These are phyloP conservation scores for Solanum peruvianum DNA, from an alignment of 257 asterid genomes.

Conservation along the genomic window DNA sequence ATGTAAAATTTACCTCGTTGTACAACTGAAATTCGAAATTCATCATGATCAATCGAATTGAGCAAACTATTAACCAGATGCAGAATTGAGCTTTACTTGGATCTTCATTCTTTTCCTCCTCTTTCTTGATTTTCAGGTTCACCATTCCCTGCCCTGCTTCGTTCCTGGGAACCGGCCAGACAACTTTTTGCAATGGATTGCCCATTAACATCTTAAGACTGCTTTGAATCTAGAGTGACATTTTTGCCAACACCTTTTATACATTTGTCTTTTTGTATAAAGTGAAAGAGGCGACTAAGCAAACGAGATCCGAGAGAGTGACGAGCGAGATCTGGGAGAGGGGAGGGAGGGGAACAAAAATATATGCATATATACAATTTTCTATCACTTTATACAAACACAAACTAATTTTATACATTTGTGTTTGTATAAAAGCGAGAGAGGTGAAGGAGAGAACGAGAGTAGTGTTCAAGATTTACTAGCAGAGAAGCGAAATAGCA, in stretches of 20 bases:
- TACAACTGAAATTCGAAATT: constrained; percentile 31
- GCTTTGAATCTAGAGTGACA: constrained; percentile 1
- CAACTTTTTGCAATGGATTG: constrained; percentile 10
- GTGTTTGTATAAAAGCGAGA: too few species aligned
- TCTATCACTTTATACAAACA: too few species aligned
- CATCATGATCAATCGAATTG: constrained; percentile 15
- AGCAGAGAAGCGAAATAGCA: too few species aligned
- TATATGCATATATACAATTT: too few species aligned
- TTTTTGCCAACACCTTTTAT: constrained; percentile 2
- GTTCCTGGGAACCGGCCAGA: not conserved
- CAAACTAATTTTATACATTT: too few species aligned
- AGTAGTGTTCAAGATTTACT: too few species aligned
- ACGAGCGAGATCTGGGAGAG: too few species aligned
- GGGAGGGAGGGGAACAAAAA: too few species aligned
- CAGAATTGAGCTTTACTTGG: constrained; percentile 27
- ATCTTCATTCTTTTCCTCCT: constrained; percentile 19
- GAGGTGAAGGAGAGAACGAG: too few species aligned
- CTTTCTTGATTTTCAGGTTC: constrained; percentile 20
- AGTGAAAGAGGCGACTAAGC: too few species aligned
- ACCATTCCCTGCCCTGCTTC: constrained; percentile 18
- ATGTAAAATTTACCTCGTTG: constrained; percentile 49
- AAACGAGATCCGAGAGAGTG: too few species aligned
- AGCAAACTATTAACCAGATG: constrained; percentile 18
- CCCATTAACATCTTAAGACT: constrained; percentile 4
- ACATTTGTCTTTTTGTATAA: too few species aligned